Evolutionary conservation across 2,329 filamentous ascomycete genomes (phyloP).

Genomic region (Fusarium goolgardi): DNA sequence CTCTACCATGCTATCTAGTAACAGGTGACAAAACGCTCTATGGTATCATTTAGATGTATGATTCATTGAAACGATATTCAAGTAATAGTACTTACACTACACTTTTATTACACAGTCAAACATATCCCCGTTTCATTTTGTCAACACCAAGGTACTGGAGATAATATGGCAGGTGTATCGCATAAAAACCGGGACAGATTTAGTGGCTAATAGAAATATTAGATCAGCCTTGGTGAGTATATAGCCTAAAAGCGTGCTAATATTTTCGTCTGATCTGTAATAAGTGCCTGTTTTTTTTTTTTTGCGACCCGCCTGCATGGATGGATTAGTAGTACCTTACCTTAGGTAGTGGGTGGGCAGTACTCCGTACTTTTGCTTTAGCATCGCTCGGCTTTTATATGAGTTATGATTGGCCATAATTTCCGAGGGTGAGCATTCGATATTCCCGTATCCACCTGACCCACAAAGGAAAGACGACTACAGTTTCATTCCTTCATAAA

Average conservation of each 20-base stretch:
- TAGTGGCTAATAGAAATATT: too few relatives aligned
- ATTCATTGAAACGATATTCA: not conserved
- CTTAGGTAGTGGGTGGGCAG: not conserved
- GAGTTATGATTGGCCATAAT: not conserved
- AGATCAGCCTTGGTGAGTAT: too few relatives aligned
- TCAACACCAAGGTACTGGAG: too few relatives aligned
- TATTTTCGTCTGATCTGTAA: too few relatives aligned
- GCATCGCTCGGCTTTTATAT: not conserved
- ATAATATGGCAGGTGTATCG: too few relatives aligned
- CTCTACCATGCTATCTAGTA: not conserved
- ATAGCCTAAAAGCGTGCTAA: too few relatives aligned
- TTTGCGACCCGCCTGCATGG: too few relatives aligned
- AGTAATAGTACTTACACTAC: too few relatives aligned
- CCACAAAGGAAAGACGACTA: not conserved
- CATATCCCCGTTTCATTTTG: too few relatives aligned
- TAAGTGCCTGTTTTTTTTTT: too few relatives aligned
- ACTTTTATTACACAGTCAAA: too few relatives aligned
- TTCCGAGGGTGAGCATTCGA: not conserved
- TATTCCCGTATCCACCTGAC: not conserved
- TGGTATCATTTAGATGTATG: not conserved
- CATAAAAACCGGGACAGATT: too few relatives aligned
- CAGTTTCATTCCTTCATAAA: not conserved
- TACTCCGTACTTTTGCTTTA: not conserved
- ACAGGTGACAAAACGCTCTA: not conserved
- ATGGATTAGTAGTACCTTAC: not conserved